Conservation (phyloP, 2,329 filamentous ascomycete genomes). For the Pseudodiploospora longispora region DNA sequence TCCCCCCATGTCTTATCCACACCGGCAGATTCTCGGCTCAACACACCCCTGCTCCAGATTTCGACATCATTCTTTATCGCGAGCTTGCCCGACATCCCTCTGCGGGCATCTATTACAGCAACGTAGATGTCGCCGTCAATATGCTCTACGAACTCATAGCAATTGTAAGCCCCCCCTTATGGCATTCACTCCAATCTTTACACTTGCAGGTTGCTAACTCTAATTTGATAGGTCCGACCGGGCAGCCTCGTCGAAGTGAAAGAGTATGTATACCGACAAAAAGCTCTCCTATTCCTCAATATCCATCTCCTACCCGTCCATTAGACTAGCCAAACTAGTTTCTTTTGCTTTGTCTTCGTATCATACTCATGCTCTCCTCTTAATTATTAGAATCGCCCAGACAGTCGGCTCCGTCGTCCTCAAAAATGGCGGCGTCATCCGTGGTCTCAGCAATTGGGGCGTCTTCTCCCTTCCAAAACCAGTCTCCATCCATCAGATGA, state of each 20-base stretch:
- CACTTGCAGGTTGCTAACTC: conserved; percentile 10
- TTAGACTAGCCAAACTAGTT: too few relatives aligned
- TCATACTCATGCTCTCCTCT: not conserved
- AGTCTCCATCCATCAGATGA: conserved; percentile 70
- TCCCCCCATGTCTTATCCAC: conserved; percentile 7
- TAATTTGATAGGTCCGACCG: conserved; percentile 66
- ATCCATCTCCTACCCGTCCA: too few relatives aligned
- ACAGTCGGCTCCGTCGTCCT: conserved; percentile 79
- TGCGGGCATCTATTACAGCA: conserved; percentile 2
- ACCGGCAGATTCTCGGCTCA: conserved; percentile 24
- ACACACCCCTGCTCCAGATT: conserved; percentile 13
- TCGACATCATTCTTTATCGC: conserved; percentile 12
- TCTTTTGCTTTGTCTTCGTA: too few relatives aligned
- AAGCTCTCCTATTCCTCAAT: conserved; percentile 6
- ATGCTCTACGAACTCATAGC: conserved; percentile 99
- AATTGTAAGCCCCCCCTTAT: conserved; percentile 56
- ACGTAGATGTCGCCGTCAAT: conserved; percentile 29
- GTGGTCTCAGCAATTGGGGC: conserved; percentile 93
- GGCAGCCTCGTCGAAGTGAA: conserved; percentile 86
- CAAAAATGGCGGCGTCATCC: conserved; percentile 76
- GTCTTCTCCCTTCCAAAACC: conserved; percentile 78
- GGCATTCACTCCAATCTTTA: not conserved
- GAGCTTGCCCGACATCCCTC: conserved; percentile 7
- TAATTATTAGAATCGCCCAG: conserved; percentile 64
- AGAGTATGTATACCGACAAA: conserved; percentile 57